Base-by-base conservation (phyloP, 148 eudicot genomes). In the Vaccinium myrtillus region DNA sequence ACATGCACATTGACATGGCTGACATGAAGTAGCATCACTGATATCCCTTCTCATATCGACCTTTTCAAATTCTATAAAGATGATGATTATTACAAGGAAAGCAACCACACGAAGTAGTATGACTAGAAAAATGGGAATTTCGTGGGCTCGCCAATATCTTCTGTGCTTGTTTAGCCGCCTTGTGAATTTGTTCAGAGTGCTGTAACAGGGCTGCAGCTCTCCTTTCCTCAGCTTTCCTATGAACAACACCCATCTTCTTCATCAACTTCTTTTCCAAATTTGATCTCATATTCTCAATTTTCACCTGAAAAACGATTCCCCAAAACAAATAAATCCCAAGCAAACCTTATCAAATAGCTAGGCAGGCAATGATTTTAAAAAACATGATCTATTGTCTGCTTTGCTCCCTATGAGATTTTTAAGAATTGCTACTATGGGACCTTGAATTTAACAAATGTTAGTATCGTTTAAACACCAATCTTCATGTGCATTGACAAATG, bases 201-300 rank as follows among this genome's bases (percentile, higher is more conserved):
- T 92, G 91, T 30, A 89, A 75, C 80, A 88, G 95, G 2, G 98
- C 96, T 21, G 87, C 83, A 25, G 86, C 91, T 85, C 94, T 89
- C 95, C 92, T 91, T 63, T 94, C 98, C 86, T 95, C 96, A 0
- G 98, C 95, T 86, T 90, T 95, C 71, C 92, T 87, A 70, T 92
- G 89, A 83, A 95, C 98, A 75, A 83, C 85, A 6, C 90, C 91
- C 98, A 93, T 95, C 86, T 90, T 93, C 87, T 94, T 95, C 98
- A 94, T 94, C 84, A 91, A 58, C 85, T 93, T 95, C 87, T 94
- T 95, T 83, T 95, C 98, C 87, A 94, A 87, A 86, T 93, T 90
- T 11, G 94, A 89, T 82, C 98, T 93, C 98, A 95, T 94, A 79
- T 91, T 94, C 78, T 94, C 92, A 75, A 95, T 95, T 84, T 94